Evolutionary conservation across 768 basidiomycete genomes (phyloP).

Genomic region (Agaricus bisporus): DNA sequence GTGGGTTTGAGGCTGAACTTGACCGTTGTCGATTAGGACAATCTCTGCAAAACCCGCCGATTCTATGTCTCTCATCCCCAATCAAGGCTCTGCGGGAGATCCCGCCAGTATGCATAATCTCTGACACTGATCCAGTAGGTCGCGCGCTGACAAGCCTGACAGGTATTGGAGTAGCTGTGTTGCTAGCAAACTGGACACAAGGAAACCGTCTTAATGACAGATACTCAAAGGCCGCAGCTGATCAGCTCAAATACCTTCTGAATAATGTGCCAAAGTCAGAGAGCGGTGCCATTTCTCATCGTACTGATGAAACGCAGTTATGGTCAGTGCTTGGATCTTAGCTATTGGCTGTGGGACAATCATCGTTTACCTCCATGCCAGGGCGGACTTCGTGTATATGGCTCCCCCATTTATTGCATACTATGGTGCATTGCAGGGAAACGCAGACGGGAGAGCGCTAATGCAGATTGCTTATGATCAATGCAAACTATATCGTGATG

Average conservation of each 20-base stretch:
- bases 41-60: constrained; percentile 29
- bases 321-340: constrained; percentile 27
- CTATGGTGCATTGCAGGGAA: constrained; percentile 44
- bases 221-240: constrained; percentile 36
- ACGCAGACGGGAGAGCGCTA: constrained; percentile 25
- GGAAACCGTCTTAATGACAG: constrained; percentile 22
- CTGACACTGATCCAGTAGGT: neutral
- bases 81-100: constrained; percentile 51
- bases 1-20: neutral
- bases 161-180: constrained; percentile 49
- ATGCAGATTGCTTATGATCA: constrained; percentile 52
- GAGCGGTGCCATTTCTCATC: constrained; percentile 56
- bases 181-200: constrained; percentile 49
- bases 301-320: constrained; percentile 44
- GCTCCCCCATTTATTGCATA: constrained; percentile 64
- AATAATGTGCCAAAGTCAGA: constrained; percentile 34
- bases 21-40: constrained; percentile 20
- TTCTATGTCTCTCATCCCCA: constrained; percentile 35
- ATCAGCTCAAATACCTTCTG: constrained; percentile 45
- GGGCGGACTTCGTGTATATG: constrained; percentile 60
- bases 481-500: constrained; percentile 48
- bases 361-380: constrained; percentile 14
- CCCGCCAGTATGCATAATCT: constrained; percentile 41
- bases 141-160: constrained; percentile 3
- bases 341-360: neutral